Percentiles rank a stretch among this genome's conserved stretches.
Evolutionary conservation across 176 grass and related monocot genomes (phyloP).

Genomic region (Carex pumila): DNA sequence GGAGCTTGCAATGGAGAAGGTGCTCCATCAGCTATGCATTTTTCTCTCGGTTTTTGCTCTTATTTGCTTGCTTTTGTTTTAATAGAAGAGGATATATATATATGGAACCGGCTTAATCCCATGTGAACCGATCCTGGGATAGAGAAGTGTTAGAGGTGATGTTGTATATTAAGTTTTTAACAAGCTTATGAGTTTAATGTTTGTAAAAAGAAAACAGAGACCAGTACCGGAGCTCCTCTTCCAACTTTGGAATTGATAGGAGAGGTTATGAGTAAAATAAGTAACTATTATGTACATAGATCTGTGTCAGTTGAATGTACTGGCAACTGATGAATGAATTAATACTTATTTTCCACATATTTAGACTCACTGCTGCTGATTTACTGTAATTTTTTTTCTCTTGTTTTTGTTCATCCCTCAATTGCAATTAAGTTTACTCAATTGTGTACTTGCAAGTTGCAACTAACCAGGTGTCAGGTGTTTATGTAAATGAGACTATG

Average conservation of each 20-base stretch:
- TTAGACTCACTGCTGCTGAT: background rate
- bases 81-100: background rate
- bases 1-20: constrained; percentile 54
- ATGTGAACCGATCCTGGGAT: background rate
- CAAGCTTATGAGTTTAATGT: background rate
- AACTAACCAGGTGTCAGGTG: background rate
- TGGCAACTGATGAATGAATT: background rate
- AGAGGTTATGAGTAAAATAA: background rate
- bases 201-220: constrained; percentile 11
- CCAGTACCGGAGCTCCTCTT: background rate
- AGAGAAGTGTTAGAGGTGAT: background rate
- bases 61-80: constrained; percentile 73
- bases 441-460: background rate
- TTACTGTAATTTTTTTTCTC: background rate
- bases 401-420: background rate
- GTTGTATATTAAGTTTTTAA: background rate
- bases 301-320: background rate
- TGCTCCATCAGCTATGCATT: constrained; percentile 71
- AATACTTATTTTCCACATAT: background rate
- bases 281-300: constrained; percentile 2
- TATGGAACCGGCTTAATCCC: background rate
- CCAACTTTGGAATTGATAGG: background rate
- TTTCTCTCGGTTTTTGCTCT: constrained; percentile 55
- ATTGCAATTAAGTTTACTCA: background rate
- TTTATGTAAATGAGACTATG: background rate